phyloP scores from a whole-genome alignment of 371 early-diverging fungal species.

The Capillidium heterosporum region DNA sequence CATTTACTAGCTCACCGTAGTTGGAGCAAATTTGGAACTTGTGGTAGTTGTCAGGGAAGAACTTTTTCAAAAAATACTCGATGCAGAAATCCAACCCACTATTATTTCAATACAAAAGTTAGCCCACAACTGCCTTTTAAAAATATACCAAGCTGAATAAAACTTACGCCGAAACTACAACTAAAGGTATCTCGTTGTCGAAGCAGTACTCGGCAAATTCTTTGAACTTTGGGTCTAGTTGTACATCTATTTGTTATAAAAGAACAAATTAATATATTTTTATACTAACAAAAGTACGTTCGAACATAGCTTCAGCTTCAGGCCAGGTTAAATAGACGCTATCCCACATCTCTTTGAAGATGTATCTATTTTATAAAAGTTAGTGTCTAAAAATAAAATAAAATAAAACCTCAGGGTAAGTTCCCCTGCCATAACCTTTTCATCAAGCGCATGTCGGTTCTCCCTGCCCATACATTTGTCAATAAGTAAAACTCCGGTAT shows the following conservation, averaged over 20 bases:
- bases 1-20: constrained; percentile 14
- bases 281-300: constrained; percentile 6
- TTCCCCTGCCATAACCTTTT: constrained; percentile 1
- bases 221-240: constrained; percentile 21
- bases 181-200: constrained; percentile 17
- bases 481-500: constrained; percentile 16
- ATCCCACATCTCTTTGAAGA: constrained; percentile 14
- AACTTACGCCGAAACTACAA: constrained; percentile 18
- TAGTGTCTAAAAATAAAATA: background rate
- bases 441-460: constrained; percentile 12
- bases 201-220: constrained; percentile 12
- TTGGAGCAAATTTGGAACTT: constrained; percentile 19
- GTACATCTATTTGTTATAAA: constrained; percentile 7
- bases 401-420: background rate
- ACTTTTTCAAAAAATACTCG: constrained; percentile 15
- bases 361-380: constrained; percentile 8
- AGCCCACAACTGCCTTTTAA: background rate
- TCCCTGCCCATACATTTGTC: constrained; percentile 14
- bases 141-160: background rate
- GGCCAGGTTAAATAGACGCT: constrained; percentile 20
- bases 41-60: constrained; percentile 10
- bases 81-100: constrained; percentile 22
- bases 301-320: constrained; percentile 21
- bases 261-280: background rate
- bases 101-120: background rate